Percentiles rank a stretch among this genome's conserved stretches.
Evolutionary conservation across 352 stramenopile species (phyloP).

Genomic region (Sclerospora graminicola): DNA sequence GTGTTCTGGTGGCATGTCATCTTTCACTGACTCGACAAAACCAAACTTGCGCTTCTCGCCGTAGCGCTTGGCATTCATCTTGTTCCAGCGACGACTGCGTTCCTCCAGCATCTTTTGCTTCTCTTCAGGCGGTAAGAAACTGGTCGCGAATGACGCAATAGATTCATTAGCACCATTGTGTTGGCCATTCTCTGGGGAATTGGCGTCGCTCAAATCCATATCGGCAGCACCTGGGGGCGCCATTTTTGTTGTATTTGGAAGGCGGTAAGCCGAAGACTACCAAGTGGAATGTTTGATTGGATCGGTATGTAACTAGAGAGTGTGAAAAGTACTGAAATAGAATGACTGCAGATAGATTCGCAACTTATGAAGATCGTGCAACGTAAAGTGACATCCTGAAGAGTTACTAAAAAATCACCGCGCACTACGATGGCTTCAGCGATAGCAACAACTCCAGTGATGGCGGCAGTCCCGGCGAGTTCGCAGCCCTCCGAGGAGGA

Average conservation of each 20-base stretch:
- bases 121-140: slow-evolving; percentile 32
- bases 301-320: slow-evolving; percentile 5
- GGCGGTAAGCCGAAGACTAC: slow-evolving; percentile 1
- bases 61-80: slow-evolving; percentile 92
- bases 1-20: slow-evolving; percentile 93
- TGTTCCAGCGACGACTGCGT: slow-evolving; percentile 72
- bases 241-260: slow-evolving; percentile 17
- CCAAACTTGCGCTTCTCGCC: slow-evolving; percentile 90
- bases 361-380: too few relatives aligned
- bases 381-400: too few relatives aligned
- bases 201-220: slow-evolving; percentile 19
- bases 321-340: too few relatives aligned
- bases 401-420: too few relatives aligned
- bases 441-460: too few relatives aligned
- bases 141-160: not conserved
- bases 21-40: slow-evolving; percentile 87
- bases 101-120: slow-evolving; percentile 65
- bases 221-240: slow-evolving; percentile 15
- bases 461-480: too few relatives aligned
- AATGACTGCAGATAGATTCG: too few relatives aligned
- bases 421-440: too few relatives aligned
- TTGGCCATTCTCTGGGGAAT: not conserved
- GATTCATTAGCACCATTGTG: slow-evolving; percentile 9
- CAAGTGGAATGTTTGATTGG: slow-evolving; percentile 1
- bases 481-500: slow-evolving; percentile 1